Base-by-base conservation (phyloP, 768 basidiomycete genomes). In the Pulveroboletus sp. region DNA sequence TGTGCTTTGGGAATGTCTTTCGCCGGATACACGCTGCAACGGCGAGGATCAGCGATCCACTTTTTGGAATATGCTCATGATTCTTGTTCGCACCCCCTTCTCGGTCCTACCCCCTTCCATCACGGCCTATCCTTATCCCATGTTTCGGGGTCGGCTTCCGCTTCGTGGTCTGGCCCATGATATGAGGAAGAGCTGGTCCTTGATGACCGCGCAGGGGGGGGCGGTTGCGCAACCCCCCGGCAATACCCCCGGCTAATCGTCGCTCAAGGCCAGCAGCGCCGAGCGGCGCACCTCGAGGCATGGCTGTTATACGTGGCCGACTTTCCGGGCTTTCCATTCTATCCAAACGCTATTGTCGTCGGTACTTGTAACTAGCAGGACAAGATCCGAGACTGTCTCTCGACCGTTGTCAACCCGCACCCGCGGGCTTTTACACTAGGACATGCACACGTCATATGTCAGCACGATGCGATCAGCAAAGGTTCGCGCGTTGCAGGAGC, bases 11-110 rank as follows among this genome's bases (percentile, higher is more conserved):
- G 27, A 5, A 28, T 6, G 30, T 41, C 37, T 28, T 17, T 50
- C 15, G 8, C 50, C 31, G 42, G 38, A 17, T 49, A 33, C 54
- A 60, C 30, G 60, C 43, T 43, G 51, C 8, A 40, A 41, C 60
- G 50, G 48, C 40, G 61, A 59, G 57, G 59, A 50, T 48, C 38
- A 24, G 26, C 47, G 43, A 47, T 59, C 31, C 18, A 3, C 21
- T 21, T 21, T 21, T 21, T 21, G 21, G 21, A 21, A 21, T 21
- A 21, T 21, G 21, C 21, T 21, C 2, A 21, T 21, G 21, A 21
- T 3, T 3, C 21, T 21, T 21, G 21, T 3, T 21, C 21, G 21
- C 21, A 21, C 3, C 21, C 21, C 21, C 21, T 21, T 21, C 17
- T 37, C 24, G 30, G 6, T 24, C 15, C 27, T 32, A 28, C 51